phyloP scores from a whole-genome alignment of 495 filamentous ascomycete species.

The Penicillium lividum region DNA sequence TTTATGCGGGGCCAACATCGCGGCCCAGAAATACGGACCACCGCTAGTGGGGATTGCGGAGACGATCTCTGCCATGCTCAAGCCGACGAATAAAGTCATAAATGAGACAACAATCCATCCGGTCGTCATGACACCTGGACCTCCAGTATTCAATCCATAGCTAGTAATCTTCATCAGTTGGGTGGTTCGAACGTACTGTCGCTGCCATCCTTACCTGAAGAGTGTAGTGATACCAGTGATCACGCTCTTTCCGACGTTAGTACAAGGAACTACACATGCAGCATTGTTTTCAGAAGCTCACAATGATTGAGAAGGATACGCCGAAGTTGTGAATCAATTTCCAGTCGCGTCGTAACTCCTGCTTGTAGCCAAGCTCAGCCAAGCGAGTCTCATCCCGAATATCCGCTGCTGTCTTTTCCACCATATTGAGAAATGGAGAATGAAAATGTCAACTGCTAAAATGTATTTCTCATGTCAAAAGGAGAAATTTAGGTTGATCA shows the following conservation, averaged over 20 bases:
- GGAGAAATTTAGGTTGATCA: background rate
- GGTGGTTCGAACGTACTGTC: background rate
- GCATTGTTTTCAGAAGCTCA: background rate
- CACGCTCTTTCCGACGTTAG: background rate
- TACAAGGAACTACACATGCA: background rate
- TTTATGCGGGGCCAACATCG: background rate
- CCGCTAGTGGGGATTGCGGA: background rate
- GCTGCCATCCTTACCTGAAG: background rate
- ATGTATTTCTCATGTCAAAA: background rate
- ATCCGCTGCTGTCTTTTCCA: background rate
- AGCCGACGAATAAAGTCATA: background rate
- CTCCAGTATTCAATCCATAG: slow-evolving; percentile 1
- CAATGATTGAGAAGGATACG: background rate
- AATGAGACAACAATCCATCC: slow-evolving; percentile 1
- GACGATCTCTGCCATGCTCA: slow-evolving; percentile 1
- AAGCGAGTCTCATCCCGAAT: slow-evolving; percentile 1
- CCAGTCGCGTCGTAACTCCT: background rate
- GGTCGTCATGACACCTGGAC: background rate
- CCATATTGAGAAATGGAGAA: background rate
- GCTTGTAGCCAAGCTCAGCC: slow-evolving; percentile 1
- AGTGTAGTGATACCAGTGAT: slow-evolving; percentile 3
- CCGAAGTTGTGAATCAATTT: slow-evolving; percentile 2
- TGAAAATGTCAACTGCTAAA: background rate
- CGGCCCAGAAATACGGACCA: background rate
- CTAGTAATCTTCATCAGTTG: background rate